A percentile compares a stretch with the other conserved stretches of the same genome.
These are phyloP conservation scores for Melampsora americana DNA, from an alignment of 1,284 basidiomycete species.

Conservation along the genomic window DNA sequence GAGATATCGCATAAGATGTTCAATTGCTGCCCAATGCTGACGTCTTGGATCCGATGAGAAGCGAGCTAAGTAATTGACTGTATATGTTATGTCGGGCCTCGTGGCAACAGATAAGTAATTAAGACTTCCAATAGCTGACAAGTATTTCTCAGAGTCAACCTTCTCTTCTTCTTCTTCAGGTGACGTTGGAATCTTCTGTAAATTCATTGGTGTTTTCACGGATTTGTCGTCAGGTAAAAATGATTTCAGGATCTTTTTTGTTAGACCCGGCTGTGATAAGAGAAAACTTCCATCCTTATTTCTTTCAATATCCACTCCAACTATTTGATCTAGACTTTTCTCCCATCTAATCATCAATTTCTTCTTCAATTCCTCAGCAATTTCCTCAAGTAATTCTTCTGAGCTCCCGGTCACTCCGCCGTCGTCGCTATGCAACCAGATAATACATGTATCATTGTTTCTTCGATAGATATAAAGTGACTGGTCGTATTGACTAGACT, in stretches of 20 bases:
- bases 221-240: too few species aligned
- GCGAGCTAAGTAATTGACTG: not conserved
- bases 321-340: not conserved
- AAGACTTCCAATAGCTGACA: not conserved
- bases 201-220: too few species aligned
- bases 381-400: not conserved
- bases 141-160: not conserved
- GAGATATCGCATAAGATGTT: too few species aligned
- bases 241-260: too few species aligned
- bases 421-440: not conserved
- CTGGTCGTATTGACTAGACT: not conserved
- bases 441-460: not conserved
- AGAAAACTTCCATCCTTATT: not conserved
- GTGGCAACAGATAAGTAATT: slow-evolving; percentile 6
- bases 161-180: too few species aligned
- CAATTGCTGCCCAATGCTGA: too few species aligned
- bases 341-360: not conserved
- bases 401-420: not conserved
- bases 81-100: not conserved
- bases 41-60: not conserved
- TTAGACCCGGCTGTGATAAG: not conserved
- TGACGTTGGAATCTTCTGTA: too few species aligned
- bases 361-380: not conserved
- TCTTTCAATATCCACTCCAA: not conserved
- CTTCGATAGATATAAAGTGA: not conserved